Base-by-base conservation (phyloP, 2,329 filamentous ascomycete genomes). In the Ophiostoma piceae region DNA sequence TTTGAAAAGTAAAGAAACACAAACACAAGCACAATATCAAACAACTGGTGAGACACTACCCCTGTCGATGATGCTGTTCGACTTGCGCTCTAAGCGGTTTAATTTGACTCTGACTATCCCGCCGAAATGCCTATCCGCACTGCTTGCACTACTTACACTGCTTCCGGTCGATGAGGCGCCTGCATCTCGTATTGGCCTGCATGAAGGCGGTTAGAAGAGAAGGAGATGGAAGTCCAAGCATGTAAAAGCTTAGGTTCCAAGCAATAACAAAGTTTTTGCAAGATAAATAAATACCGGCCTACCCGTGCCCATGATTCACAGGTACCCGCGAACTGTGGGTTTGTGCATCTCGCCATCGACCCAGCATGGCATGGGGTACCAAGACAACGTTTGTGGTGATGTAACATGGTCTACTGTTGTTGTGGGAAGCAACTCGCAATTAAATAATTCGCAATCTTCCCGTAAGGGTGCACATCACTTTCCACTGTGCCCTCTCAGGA, bases 51-150 rank as follows among this genome's bases (percentile, higher is more conserved):
- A 62, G 57, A 62, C 57, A 62, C 57, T 62, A 32, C 57, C 57
- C 57, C 57, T 62, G 57, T 62, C 57, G 57, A 62, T 62, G 57
- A 62, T 62, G 57, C 12, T 32, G 57, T 62, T 62, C 57, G 14
- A 62, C 57, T 22, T 22, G n/a, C 14, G 3, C 57, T 62, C 26
- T 16, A 3, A 14, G 54, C 26, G 14, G 32, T 32, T 62, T 62
- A 8, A 62, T 62, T 62, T 62, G 57, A 29, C 26, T 62, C 26
- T 62, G 26, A 1, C 41, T 43, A 14, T 43, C 43, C 43, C 16
- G 43, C 43, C 16, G 16, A 47, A 19, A 47, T 11, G 9, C n/a
- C 22, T 22, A 8, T 22, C 26, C 9, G 8, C n/a, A 26, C 51
- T 57, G 57, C 26, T 62, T 32, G 12, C 26, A 32, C 57, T 14